Conservation (phyloP, 1,139 yeast species). For the Saccharomyces pastorianus region DNA sequence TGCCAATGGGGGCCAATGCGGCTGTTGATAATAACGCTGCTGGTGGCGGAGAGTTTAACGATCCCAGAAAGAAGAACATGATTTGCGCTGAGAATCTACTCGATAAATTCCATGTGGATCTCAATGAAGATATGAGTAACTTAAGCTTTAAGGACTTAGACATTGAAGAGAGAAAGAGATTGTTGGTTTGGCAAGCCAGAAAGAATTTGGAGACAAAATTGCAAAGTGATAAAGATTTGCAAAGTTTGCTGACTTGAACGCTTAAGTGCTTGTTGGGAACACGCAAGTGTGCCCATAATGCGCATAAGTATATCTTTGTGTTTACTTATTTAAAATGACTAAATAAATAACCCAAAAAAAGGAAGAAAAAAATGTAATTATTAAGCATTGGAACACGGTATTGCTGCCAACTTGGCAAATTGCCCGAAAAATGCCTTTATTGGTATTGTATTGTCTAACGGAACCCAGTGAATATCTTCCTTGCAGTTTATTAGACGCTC, state of each 20-base stretch:
- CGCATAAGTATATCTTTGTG: neutral
- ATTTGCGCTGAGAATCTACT: slow-evolving; percentile 28
- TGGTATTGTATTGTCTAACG: slow-evolving; percentile 1
- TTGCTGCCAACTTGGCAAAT: slow-evolving; percentile 3
- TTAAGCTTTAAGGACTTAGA: slow-evolving; percentile 17
- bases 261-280: neutral
- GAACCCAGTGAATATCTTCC: neutral
- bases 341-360: neutral
- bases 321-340: neutral
- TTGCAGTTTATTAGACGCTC: neutral
- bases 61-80: slow-evolving; percentile 26
- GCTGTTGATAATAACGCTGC: neutral
- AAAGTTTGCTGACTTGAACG: slow-evolving; percentile 7
- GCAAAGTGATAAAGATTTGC: slow-evolving; percentile 17
- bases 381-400: neutral
- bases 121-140: slow-evolving; percentile 16
- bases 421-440: slow-evolving; percentile 9
- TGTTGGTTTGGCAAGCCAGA: slow-evolving; percentile 30
- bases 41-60: slow-evolving; percentile 9
- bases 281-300: neutral
- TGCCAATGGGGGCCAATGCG: neutral
- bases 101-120: slow-evolving; percentile 23
- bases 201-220: slow-evolving; percentile 23
- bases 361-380: neutral
- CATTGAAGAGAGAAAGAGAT: slow-evolving; percentile 26